These are phyloP conservation scores for Fusarium sp. DNA, from an alignment of 2,329 filamentous ascomycete species.

Conservation along the genomic window DNA sequence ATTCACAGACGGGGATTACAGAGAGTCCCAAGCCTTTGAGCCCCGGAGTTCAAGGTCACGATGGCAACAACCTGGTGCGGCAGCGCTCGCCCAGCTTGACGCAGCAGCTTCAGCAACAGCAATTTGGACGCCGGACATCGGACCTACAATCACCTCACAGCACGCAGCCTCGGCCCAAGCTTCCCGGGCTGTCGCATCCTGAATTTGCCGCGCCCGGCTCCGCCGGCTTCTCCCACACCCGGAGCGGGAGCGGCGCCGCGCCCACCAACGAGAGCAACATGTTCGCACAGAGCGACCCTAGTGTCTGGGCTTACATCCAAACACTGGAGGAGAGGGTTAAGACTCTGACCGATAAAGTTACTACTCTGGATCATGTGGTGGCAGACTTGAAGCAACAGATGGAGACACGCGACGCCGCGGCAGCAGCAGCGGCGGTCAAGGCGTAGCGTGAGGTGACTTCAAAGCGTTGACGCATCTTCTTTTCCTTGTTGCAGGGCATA, in stretches of 20 bases:
- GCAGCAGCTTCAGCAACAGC: slow-evolving; percentile 74
- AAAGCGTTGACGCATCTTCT: slow-evolving; percentile 12
- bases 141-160: slow-evolving; percentile 67
- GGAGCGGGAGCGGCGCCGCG: slow-evolving; percentile 63
- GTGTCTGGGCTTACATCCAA: slow-evolving; percentile 79
- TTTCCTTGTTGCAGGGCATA: slow-evolving; percentile 37
- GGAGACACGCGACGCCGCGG: slow-evolving; percentile 46
- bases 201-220: slow-evolving; percentile 49
- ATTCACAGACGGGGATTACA: slow-evolving; percentile 79
- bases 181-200: slow-evolving; percentile 53
- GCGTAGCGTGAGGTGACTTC: slow-evolving; percentile 25
- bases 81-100: slow-evolving; percentile 76
- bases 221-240: slow-evolving; percentile 47
- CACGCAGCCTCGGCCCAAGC: slow-evolving; percentile 54
- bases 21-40: slow-evolving; percentile 90
- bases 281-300: slow-evolving; percentile 70
- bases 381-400: slow-evolving; percentile 50
- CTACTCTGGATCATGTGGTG: slow-evolving; percentile 50
- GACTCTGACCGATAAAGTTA: slow-evolving; percentile 50
- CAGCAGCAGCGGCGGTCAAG: slow-evolving; percentile 34
- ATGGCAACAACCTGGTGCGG: slow-evolving; percentile 61
- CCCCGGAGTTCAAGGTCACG: slow-evolving; percentile 68
- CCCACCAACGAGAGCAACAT: slow-evolving; percentile 73
- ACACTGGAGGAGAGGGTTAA: slow-evolving; percentile 70
- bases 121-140: slow-evolving; percentile 65